Conservation (phyloP, 208 protist genomes). For the Leishmania amazonensis region DNA sequence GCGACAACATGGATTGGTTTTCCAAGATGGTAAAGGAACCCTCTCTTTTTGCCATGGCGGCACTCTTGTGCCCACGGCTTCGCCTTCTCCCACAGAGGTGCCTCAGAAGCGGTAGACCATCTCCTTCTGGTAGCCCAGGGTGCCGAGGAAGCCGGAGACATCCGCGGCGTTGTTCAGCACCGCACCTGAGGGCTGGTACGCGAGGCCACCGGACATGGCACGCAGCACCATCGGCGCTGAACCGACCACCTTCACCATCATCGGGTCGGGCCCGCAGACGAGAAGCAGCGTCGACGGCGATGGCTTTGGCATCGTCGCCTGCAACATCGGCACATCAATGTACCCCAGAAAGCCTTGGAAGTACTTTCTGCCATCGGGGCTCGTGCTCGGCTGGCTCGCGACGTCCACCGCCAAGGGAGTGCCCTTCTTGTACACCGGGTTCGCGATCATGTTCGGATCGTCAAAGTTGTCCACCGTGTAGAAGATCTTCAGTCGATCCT, state of each 20-base stretch:
- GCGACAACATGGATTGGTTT: neutral
- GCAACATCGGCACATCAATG: constrained; percentile 71
- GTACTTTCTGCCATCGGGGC: constrained; percentile 50
- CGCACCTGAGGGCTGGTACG: constrained; percentile 77
- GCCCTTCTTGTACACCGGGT: constrained; percentile 47
- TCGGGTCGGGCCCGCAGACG: constrained; percentile 87
- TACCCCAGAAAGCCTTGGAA: constrained; percentile 86
- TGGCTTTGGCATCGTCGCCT: constrained; percentile 80
- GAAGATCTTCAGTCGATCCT: constrained; percentile 83
- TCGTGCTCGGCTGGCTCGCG: constrained; percentile 33
- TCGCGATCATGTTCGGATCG: constrained; percentile 44
- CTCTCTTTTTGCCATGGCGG: neutral
- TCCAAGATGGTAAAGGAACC: neutral
- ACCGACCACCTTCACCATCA: constrained; percentile 84
- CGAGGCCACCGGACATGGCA: constrained; percentile 72
- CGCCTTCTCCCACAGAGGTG: neutral
- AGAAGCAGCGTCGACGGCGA: constrained; percentile 72
- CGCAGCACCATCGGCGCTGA: constrained; percentile 53
- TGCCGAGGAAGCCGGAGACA: constrained; percentile 72
- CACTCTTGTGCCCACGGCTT: neutral
- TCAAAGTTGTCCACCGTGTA: constrained; percentile 87
- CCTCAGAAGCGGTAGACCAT: constrained; percentile 87
- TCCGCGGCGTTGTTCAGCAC: constrained; percentile 82
- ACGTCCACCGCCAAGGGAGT: constrained; percentile 39
- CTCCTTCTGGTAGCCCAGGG: constrained; percentile 78